phyloP scores from a whole-genome alignment of 805 yeast genomes.

The Metschnikowia lochheadii region DNA sequence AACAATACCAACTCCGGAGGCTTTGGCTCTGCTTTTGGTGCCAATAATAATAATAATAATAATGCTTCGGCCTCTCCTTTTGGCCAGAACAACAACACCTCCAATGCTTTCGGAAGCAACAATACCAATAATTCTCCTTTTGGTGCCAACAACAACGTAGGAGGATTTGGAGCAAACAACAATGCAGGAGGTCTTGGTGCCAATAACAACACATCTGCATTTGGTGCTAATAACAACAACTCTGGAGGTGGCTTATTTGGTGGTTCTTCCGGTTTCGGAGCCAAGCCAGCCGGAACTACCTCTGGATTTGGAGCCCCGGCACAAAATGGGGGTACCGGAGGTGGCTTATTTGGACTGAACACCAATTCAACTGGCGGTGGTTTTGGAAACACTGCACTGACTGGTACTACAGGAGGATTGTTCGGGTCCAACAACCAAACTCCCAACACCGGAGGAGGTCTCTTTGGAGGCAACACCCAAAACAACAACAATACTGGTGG shows the following conservation, averaged over 20 bases:
- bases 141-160: constrained; percentile 7
- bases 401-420: constrained; percentile 16
- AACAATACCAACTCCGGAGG: constrained; percentile 21
- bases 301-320: constrained; percentile 10
- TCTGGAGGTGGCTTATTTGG: constrained; percentile 28
- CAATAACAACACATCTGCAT: constrained; percentile 10
- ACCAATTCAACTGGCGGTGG: constrained; percentile 9
- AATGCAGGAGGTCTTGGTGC: constrained; percentile 13
- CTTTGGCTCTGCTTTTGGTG: constrained; percentile 13
- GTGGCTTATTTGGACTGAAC: constrained; percentile 13
- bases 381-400: constrained; percentile 10
- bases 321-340: constrained; percentile 11
- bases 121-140: constrained; percentile 19
- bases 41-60: constrained; percentile 9
- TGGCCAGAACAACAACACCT: constrained; percentile 13
- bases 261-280: constrained; percentile 26
- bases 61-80: constrained; percentile 10
- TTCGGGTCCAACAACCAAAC: constrained; percentile 19
- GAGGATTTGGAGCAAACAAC: constrained; percentile 12
- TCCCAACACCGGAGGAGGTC: constrained; percentile 7
- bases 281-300: constrained; percentile 15
- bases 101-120: constrained; percentile 28
- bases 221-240: constrained; percentile 10
- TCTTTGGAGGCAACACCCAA: constrained; percentile 15
- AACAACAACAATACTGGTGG: constrained; percentile 22